Base-by-base conservation (phyloP, 495 filamentous ascomycete genomes). In the Penicillium paradoxum region DNA sequence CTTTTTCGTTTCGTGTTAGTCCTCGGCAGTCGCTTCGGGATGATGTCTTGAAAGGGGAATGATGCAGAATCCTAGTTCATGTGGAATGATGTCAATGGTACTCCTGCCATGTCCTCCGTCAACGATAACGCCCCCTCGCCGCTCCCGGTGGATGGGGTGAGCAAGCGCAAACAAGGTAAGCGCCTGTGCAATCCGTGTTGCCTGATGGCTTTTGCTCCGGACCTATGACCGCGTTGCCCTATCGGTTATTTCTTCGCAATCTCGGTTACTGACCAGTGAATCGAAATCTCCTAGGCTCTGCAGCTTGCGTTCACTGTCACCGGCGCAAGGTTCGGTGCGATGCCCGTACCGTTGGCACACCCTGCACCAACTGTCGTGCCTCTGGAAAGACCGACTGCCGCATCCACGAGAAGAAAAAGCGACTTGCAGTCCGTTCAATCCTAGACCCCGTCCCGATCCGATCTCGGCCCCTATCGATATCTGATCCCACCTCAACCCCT, bases 321-420 rank as follows among this genome's bases (percentile, higher is more conserved):
- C 71, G 74, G 47, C 73, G 74, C 53, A 77, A 77, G 59, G 73
- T 77, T 45, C 73, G 72, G 58, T 77, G 74, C 46, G 74, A 77
- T 63, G 72, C 74, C 37, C 72, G 73, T 44, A 27, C 67, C 13
- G 73, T 77, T 42, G 74, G 74, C 36, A 53, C 71, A 3, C 74
- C 74, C 5, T 77, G 74, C 52, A 71, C 72, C 32, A 75, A 77
- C 53, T 77, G 74, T 55, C 72, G 71, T 44, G 64, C 70, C 30
- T 71, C 71, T 34, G 72, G 72, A 38, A 77, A 73, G 52, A 32
- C 57, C n/a, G 74, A 77, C 54, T 77, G 74, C 40, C 72, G 68
- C 36, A 74, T 77, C 37, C 74, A 77, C 49, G 74, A 77, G 53
- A 77, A 77, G 61, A 75, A 74, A 54, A 77, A 75, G 49, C 70